phyloP scores from a whole-genome alignment of 176 grass and related monocot genomes.

The Eremochloa ophiuroides region DNA sequence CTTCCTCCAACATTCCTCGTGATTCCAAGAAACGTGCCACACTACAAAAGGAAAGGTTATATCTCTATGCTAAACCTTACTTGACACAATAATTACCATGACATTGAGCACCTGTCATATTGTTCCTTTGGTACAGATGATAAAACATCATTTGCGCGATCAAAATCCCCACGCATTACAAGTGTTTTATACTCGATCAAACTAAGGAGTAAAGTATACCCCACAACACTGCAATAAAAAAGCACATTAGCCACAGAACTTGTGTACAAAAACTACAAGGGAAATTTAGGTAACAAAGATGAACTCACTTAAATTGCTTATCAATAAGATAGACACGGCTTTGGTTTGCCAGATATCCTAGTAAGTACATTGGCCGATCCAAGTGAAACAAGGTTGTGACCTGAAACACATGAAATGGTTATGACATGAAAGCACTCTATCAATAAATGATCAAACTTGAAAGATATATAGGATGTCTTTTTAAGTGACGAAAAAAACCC shows the following conservation, averaged over 20 bases:
- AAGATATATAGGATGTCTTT: neutral
- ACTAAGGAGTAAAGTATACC: slow-evolving; percentile 92
- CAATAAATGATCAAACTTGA: neutral
- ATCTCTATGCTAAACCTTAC: slow-evolving; percentile 3
- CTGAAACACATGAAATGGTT: slow-evolving; percentile 36
- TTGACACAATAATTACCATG: neutral
- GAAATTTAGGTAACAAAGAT: slow-evolving; percentile 15
- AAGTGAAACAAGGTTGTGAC: slow-evolving; percentile 98
- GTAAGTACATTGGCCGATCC: slow-evolving; percentile 94
- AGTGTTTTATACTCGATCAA: slow-evolving; percentile 99
- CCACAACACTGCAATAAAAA: slow-evolving; percentile 82
- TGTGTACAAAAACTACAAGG: neutral
- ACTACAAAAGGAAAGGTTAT: slow-evolving; percentile 47
- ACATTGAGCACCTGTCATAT: slow-evolving; percentile 69
- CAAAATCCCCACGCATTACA: slow-evolving; percentile 92
- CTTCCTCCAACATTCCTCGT: slow-evolving; percentile 92
- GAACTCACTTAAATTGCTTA: slow-evolving; percentile 91
- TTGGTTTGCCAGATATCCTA: slow-evolving; percentile 98
- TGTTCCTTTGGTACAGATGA: slow-evolving; percentile 95
- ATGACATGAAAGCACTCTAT: slow-evolving; percentile 12
- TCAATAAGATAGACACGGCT: slow-evolving; percentile 99
- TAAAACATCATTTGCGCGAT: slow-evolving; percentile 74
- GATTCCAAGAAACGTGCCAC: slow-evolving; percentile 98
- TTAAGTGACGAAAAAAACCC: slow-evolving; percentile 3
- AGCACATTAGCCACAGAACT: slow-evolving; percentile 32